A percentile compares a stretch with the other conserved stretches of the same genome.
phyloP scores from a whole-genome alignment of 2,329 filamentous ascomycete genomes.

The Chaetothyriales sp. region DNA sequence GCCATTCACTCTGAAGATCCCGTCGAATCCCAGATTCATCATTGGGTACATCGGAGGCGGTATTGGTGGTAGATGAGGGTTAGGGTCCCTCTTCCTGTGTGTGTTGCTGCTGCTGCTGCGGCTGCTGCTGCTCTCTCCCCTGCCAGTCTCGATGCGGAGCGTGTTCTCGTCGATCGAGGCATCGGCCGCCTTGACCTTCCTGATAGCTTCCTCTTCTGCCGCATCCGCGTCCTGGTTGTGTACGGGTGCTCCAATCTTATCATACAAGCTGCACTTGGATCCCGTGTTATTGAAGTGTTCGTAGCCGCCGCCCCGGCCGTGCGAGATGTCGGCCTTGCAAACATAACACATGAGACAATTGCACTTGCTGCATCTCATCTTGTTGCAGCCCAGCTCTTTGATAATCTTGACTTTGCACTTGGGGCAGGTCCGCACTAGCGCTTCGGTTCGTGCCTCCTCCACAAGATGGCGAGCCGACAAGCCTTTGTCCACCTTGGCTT shows the following conservation, averaged over 20 bases:
- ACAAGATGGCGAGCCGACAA: conserved; percentile 51
- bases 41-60: neutral
- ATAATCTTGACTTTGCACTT: conserved; percentile 60
- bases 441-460: conserved; percentile 74
- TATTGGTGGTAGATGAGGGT: neutral
- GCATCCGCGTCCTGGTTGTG: conserved; percentile 20
- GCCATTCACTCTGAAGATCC: neutral
- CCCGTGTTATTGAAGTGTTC: conserved; percentile 44
- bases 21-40: neutral
- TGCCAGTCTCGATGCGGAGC: conserved; percentile 12
- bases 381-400: conserved; percentile 70
- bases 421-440: conserved; percentile 58
- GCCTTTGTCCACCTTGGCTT: conserved; percentile 48
- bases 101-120: no score
- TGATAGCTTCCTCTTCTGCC: conserved; percentile 21
- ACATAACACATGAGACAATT: conserved; percentile 40
- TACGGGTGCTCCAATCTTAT: conserved; percentile 31
- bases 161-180: conserved; percentile 14
- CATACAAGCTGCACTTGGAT: conserved; percentile 53
- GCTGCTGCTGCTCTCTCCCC: neutral
- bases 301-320: conserved; percentile 39
- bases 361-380: conserved; percentile 59
- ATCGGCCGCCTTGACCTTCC: conserved; percentile 19
- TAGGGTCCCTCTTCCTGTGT: neutral
- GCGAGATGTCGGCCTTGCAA: conserved; percentile 49